Evolutionary conservation across 805 yeast species (phyloP).

Genomic region (Candida arabinofermentans): DNA sequence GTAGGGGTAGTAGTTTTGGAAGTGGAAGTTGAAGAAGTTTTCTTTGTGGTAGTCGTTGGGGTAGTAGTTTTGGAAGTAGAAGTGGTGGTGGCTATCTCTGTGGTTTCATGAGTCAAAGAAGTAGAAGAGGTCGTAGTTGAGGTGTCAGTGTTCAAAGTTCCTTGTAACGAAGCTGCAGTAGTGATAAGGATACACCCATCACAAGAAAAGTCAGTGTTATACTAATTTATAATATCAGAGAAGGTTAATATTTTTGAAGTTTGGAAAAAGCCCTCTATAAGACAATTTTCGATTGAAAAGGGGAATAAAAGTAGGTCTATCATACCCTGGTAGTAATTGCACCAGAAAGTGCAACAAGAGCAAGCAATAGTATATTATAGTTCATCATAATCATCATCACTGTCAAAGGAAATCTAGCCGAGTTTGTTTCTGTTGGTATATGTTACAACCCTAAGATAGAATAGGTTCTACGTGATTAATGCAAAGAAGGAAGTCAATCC

Average conservation of each 20-base stretch:
- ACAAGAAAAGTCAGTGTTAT: conserved; percentile 25
- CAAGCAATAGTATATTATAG: neutral
- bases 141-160: conserved; percentile 22
- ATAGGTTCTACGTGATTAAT: no score
- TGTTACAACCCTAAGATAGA: no score
- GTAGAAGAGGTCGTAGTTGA: conserved; percentile 8
- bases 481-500: no score
- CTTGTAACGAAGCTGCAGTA: conserved; percentile 22
- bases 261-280: no score
- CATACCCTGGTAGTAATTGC: conserved; percentile 1
- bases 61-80: conserved; percentile 9
- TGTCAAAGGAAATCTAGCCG: no score
- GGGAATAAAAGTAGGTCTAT: no score
- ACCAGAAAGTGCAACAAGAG: neutral
- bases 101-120: conserved; percentile 6
- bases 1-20: neutral
- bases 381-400: no score
- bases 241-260: no score
- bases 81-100: conserved; percentile 12
- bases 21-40: conserved; percentile 2
- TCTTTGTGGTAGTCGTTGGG: conserved; percentile 3
- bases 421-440: no score
- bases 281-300: no score
- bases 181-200: conserved; percentile 27
- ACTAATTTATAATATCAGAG: conserved; percentile 7